Evolutionary conservation across 2,329 filamentous ascomycete species (phyloP).

Genomic region (Dactylellina leptospora): DNA sequence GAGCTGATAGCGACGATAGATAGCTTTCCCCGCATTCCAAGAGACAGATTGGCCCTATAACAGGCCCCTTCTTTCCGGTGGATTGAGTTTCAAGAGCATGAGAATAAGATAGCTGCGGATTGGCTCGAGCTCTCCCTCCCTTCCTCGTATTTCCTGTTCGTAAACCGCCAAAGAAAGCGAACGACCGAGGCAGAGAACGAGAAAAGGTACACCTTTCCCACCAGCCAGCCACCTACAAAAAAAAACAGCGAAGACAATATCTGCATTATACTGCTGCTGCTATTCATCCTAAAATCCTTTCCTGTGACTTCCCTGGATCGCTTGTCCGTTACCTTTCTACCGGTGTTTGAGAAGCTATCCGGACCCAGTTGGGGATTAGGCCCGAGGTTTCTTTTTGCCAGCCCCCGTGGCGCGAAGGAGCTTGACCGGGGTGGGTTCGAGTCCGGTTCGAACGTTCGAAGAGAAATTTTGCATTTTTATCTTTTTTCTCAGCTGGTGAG

Average conservation of each 20-base stretch:
- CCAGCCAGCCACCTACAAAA: too few relatives aligned
- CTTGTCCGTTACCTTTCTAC: slow-evolving; percentile 40
- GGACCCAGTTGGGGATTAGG: slow-evolving; percentile 39
- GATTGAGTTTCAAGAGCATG: not conserved
- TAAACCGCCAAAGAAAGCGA: too few relatives aligned
- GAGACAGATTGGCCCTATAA: not conserved
- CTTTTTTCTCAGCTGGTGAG: too few relatives aligned
- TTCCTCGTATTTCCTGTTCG: too few relatives aligned
- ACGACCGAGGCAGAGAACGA: too few relatives aligned
- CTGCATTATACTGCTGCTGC: not conserved
- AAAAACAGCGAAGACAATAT: not conserved
- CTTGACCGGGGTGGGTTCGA: slow-evolving; percentile 21
- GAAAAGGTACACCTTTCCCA: too few relatives aligned
- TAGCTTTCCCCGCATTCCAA: slow-evolving; percentile 12
- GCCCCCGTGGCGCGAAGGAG: slow-evolving; percentile 48
- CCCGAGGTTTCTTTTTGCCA: slow-evolving; percentile 15
- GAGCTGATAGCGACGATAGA: slow-evolving; percentile 1
- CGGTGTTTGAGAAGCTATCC: too few relatives aligned
- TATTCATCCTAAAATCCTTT: not conserved
- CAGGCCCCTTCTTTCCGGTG: not conserved
- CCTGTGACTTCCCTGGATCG: slow-evolving; percentile 38
- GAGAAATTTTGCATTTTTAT: too few relatives aligned
- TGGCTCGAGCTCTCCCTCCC: too few relatives aligned
- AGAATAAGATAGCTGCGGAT: too few relatives aligned
- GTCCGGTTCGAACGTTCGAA: not conserved